phyloP scores from a whole-genome alignment of 192 early-diverging fungal species.

The Linnemannia schmuckeri region DNA sequence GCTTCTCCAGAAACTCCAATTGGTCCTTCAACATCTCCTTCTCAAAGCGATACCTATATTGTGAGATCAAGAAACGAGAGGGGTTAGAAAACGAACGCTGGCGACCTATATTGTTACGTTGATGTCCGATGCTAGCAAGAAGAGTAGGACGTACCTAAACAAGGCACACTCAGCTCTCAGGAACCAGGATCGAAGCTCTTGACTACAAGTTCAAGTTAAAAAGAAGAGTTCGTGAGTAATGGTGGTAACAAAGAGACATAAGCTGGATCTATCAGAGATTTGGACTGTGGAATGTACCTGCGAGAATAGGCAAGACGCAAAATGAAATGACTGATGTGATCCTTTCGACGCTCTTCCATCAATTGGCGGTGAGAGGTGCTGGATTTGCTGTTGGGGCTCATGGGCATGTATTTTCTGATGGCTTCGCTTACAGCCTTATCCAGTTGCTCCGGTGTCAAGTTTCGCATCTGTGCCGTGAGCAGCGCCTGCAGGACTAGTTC shows the following conservation, averaged over 20 bases:
- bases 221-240: neutral
- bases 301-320: slow-evolving; percentile 80
- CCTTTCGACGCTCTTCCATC: slow-evolving; percentile 78
- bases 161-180: slow-evolving; percentile 77
- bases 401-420: slow-evolving; percentile 72
- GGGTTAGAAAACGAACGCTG: neutral
- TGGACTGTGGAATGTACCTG: slow-evolving; percentile 42
- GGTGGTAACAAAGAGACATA: neutral
- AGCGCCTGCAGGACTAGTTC: slow-evolving; percentile 81
- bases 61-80: neutral
- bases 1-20: slow-evolving; percentile 66
- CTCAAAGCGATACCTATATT: slow-evolving; percentile 60
- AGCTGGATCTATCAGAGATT: neutral
- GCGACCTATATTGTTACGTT: neutral
- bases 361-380: slow-evolving; percentile 49
- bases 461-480: slow-evolving; percentile 84
- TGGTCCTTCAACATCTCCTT: slow-evolving; percentile 59
- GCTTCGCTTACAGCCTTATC: slow-evolving; percentile 65
- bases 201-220: slow-evolving; percentile 49
- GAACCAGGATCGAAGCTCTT: slow-evolving; percentile 82
- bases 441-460: slow-evolving; percentile 70
- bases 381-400: slow-evolving; percentile 66
- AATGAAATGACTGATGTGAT: slow-evolving; percentile 87
- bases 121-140: neutral
- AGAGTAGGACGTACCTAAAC: slow-evolving; percentile 60